Evolutionary conservation across 352 stramenopile genomes (phyloP), one percentile per base, ranked within the genome.

Genomic region (Pythium insidiosum): DNA sequence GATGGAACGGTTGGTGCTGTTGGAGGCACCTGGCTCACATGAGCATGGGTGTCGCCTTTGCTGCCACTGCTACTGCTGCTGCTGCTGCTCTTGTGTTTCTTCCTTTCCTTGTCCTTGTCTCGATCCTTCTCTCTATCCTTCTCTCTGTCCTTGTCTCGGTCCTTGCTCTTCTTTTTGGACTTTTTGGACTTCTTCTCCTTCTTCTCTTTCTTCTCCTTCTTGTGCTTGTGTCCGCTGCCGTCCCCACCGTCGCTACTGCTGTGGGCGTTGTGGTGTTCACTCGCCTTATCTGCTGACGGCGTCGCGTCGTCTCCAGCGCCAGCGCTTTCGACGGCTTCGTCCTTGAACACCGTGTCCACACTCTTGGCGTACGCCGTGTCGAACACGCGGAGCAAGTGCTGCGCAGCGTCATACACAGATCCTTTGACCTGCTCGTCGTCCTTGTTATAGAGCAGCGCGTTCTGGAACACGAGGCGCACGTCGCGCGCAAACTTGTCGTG

Each of bases 391-490:
- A 88, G 47, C n/a, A 90, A 38, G 45, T 90, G 73, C 61, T 90
- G 74, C 35, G 78, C 78, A 2, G 78, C 78, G 34, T 83, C 73
- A 38, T 81, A 90, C 9, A 90, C 78, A 34, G 78, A 90, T 10
- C 74, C 75, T 33, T 82, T 81, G 39, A 89, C 67, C 48, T 81
- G 59, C 47, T 80, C 68, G 40, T 90, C 69, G 31, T 76, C 67
- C 31, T 90, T 87, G 44, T 87, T 86, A 47, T 89, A 90, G 13
- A 76, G 16, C 6, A 90, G 60, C 16, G 79, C 76, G 47, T 93
- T 93, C 22, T 87, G 59, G 57, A 93, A 93, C 13, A 93, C 80
- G 2, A 90, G 61, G 11, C 80, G 75, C 36, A 93, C 80, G 51
- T 90, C 80, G 22, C 71, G 58, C 21, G 78, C 79, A 47, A 93